Evolutionary conservation across 768 basidiomycete species (phyloP).

Genomic region (Boletus subparvulus): DNA sequence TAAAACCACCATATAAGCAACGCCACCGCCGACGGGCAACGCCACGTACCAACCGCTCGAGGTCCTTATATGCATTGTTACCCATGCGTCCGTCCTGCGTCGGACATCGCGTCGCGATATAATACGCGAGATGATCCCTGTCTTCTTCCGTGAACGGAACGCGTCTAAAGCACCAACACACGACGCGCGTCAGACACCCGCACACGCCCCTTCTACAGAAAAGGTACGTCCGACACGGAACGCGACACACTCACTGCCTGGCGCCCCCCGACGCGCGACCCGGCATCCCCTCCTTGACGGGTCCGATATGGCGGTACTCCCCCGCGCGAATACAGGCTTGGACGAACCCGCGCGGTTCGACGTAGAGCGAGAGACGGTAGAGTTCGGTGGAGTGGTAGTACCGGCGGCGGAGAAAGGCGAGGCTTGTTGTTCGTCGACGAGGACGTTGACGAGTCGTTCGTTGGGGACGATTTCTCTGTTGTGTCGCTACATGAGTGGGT

Average conservation of each 20-base stretch:
- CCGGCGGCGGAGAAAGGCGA: constrained; percentile 23
- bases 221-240: neutral
- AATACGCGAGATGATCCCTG: constrained; percentile 43
- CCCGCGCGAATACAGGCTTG: constrained; percentile 16
- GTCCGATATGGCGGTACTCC: constrained; percentile 12
- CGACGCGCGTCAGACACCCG: neutral
- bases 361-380: constrained; percentile 17
- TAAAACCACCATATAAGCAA: neutral
- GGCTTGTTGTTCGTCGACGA: constrained; percentile 29
- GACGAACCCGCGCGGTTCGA: constrained; percentile 30
- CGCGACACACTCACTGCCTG: constrained; percentile 5
- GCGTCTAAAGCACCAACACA: constrained; percentile 14
- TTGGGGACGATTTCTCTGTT: constrained; percentile 20
- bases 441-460: constrained; percentile 23
- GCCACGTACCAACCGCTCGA: constrained; percentile 49
- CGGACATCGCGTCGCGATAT: constrained; percentile 50
- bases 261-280: constrained; percentile 7
- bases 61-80: constrained; percentile 43
- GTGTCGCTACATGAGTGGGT: constrained; percentile 8
- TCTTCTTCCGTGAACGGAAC: constrained; percentile 41
- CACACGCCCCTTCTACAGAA: neutral
- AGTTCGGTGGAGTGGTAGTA: constrained; percentile 25
- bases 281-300: constrained; percentile 20
- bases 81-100: constrained; percentile 45
- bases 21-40: neutral